phyloP scores from a whole-genome alignment of 768 basidiomycete species.

The Lentinula lateritia region DNA sequence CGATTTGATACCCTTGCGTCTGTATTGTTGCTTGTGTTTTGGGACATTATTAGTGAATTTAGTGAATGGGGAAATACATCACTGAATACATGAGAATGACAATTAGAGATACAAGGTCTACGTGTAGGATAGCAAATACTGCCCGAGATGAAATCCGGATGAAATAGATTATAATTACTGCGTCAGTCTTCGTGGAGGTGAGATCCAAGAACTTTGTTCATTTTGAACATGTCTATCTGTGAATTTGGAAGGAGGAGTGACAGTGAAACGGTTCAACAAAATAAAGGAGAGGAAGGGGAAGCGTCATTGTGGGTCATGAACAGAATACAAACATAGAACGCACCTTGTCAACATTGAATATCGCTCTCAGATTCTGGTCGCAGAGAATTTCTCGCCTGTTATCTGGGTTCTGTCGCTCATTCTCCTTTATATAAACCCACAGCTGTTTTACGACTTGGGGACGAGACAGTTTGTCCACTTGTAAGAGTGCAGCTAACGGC shows the following conservation, averaged over 20 bases:
- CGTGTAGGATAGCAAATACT: not conserved
- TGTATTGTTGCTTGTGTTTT: no score
- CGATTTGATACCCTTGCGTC: no score
- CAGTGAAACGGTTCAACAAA: not conserved
- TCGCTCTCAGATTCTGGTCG: constrained; percentile 62
- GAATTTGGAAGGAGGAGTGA: not conserved
- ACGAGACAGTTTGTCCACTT: constrained; percentile 65
- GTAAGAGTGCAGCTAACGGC: constrained; percentile 67
- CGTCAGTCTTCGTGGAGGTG: not conserved
- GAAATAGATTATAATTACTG: not conserved
- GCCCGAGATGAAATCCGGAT: not conserved
- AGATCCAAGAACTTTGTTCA: constrained; percentile 82
- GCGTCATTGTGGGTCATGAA: not conserved
- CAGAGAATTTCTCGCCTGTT: constrained; percentile 86
- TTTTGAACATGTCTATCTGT: constrained; percentile 82
- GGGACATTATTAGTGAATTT: no score
- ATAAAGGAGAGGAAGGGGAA: not conserved
- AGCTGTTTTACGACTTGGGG: constrained; percentile 88
- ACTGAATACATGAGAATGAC: no score
- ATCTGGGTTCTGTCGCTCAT: constrained; percentile 77
- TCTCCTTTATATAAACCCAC: constrained; percentile 83
- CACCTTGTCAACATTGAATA: constrained; percentile 70
- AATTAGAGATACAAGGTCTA: not conserved
- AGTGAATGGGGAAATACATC: no score
- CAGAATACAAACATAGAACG: not conserved